phyloP scores from a whole-genome alignment of 495 filamentous ascomycete genomes.

The Xylaria cubensis region DNA sequence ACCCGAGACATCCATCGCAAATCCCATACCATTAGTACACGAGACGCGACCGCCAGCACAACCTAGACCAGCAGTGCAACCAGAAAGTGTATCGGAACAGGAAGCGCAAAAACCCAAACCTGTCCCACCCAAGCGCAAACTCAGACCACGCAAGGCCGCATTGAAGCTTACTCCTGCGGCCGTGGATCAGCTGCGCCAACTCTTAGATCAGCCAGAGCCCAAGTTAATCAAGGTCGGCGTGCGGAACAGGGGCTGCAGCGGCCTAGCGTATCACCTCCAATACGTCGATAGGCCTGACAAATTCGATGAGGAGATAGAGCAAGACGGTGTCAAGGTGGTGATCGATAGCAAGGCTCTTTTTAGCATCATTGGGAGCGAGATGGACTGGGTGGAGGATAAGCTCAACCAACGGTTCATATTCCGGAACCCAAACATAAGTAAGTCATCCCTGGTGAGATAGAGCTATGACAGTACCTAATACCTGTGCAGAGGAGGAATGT shows the following conservation, averaged over 20 bases:
- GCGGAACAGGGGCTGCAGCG: conserved; percentile 94
- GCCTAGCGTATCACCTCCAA: conserved; percentile 92
- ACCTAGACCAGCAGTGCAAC: conserved; percentile 36
- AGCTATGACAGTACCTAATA: conserved; percentile 5
- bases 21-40: conserved; percentile 59
- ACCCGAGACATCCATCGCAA: conserved; percentile 74
- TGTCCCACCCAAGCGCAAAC: conserved; percentile 64
- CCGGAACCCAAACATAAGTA: conserved; percentile 96
- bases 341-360: conserved; percentile 97
- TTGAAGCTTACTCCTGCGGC: conserved; percentile 84
- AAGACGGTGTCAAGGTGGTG: conserved; percentile 94
- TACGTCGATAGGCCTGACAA: conserved; percentile 88
- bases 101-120: conserved; percentile 70
- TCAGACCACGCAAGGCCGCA: conserved; percentile 87
- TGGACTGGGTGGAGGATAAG: conserved; percentile 99
- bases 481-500: conserved; percentile 83
- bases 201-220: conserved; percentile 82
- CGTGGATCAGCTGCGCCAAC: conserved; percentile 71
- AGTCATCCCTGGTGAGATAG: conserved; percentile 49
- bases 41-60: conserved; percentile 58
- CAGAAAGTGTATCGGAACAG: conserved; percentile 54
- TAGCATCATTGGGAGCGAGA: conserved; percentile 97
- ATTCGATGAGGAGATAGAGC: conserved; percentile 93
- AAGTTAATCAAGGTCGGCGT: conserved; percentile 95
- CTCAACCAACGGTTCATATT: conserved; percentile 90